Conservation (phyloP, 345 rosid species). For the Bretschneidera sinensis region DNA sequence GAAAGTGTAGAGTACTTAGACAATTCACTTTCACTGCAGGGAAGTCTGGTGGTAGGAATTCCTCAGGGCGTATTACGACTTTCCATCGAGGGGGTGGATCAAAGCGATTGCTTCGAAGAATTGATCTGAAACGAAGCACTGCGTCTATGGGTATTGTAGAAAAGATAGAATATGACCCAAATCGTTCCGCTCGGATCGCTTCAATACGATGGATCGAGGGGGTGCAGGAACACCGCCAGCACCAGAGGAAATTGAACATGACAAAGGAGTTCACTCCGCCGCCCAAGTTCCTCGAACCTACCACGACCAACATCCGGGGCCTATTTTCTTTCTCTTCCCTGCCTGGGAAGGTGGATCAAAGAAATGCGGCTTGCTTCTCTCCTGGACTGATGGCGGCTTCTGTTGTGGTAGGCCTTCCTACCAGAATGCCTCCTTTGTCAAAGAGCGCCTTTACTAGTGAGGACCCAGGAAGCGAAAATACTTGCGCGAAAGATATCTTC, state of each 20-base stretch:
- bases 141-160: constrained; percentile 23
- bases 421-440: constrained; percentile 5
- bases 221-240: no score
- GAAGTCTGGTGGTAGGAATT: constrained; percentile 23
- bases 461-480: not conserved
- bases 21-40: constrained; percentile 10
- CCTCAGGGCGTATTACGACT: constrained; percentile 21
- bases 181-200: not conserved
- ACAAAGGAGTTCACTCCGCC: constrained; percentile 4
- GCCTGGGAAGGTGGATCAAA: constrained; percentile 9
- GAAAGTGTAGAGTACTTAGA: not conserved
- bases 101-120: constrained; percentile 17
- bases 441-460: constrained; percentile 1
- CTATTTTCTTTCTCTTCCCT: constrained; percentile 12
- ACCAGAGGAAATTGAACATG: constrained; percentile 3
- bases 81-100: constrained; percentile 30
- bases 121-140: constrained; percentile 24
- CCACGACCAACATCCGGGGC: not conserved
- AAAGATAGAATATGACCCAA: constrained; percentile 17
- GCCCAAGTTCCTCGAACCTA: constrained; percentile 10
- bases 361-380: constrained; percentile 11
- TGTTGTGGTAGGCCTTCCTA: not conserved
- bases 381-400: constrained; percentile 7
- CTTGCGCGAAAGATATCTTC: constrained; percentile 14
- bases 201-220: no score